Evolutionary conservation across 352 stramenopile genomes (phyloP).

Genomic region (Phytophthora cajani): DNA sequence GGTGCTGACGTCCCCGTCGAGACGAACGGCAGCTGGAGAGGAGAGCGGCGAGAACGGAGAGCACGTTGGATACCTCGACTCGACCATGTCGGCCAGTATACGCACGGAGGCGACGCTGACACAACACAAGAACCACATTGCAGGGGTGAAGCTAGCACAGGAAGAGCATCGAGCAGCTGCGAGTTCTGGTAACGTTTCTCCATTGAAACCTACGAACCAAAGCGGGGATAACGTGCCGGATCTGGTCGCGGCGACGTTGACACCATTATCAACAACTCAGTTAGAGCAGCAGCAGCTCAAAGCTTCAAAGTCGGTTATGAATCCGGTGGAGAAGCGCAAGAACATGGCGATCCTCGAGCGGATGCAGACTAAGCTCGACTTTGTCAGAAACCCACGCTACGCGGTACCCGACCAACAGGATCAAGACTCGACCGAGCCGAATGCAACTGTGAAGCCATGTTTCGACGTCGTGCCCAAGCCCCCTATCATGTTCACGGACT

Average conservation of each 20-base stretch:
- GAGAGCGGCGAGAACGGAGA: slow-evolving; percentile 24
- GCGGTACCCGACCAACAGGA: slow-evolving; percentile 15
- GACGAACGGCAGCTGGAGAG: slow-evolving; percentile 21
- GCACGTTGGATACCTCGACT: slow-evolving; percentile 58
- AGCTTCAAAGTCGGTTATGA: slow-evolving; percentile 37
- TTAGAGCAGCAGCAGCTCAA: slow-evolving; percentile 9
- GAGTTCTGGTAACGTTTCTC: neutral
- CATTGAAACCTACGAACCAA: neutral
- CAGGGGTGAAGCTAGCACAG: slow-evolving; percentile 45
- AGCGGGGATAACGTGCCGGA: neutral
- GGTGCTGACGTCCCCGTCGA: slow-evolving; percentile 1
- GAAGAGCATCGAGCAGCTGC: slow-evolving; percentile 10
- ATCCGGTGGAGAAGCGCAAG: slow-evolving; percentile 54
- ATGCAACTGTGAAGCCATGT: slow-evolving; percentile 7
- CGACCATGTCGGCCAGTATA: slow-evolving; percentile 52
- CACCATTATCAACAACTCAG: slow-evolving; percentile 1
- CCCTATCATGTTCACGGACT: slow-evolving; percentile 68
- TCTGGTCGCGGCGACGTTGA: neutral
- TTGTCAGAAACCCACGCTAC: slow-evolving; percentile 71
- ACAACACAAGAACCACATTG: slow-evolving; percentile 52
- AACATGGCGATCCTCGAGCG: slow-evolving; percentile 75
- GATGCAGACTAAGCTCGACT: slow-evolving; percentile 85
- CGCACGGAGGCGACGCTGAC: slow-evolving; percentile 60
- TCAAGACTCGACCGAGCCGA: neutral
- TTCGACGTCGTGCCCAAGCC: slow-evolving; percentile 63